A percentile compares a stretch with the other conserved stretches of the same genome.
Evolutionary conservation across 2,329 filamentous ascomycete species (phyloP).

Genomic region (Tolypocladium guangdongense): DNA sequence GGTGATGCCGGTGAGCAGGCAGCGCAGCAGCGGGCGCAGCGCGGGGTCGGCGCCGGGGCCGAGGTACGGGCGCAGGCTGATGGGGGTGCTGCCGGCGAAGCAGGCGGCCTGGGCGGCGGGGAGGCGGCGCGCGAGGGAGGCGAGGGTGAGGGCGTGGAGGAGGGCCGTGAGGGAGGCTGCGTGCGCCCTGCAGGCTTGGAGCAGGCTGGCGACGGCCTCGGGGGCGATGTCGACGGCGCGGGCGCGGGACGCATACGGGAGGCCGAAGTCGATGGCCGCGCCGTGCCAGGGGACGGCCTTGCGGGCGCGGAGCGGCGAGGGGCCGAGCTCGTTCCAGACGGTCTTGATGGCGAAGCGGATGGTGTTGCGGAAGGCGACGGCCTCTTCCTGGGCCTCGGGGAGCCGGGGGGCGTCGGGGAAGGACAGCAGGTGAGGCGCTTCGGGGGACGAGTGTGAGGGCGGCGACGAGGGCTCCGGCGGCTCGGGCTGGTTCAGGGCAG

Average conservation of each 20-base stretch:
- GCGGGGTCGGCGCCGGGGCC: conserved; percentile 13
- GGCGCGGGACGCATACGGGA: conserved; percentile 24
- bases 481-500: conserved; percentile 23
- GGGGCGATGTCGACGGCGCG: conserved; percentile 24
- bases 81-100: conserved; percentile 30
- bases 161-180: conserved; percentile 36
- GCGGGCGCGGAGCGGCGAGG: conserved; percentile 22
- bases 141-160: conserved; percentile 32
- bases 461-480: not conserved
- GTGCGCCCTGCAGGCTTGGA: conserved; percentile 28
- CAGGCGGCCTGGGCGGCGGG: conserved; percentile 17
- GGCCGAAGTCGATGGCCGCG: conserved; percentile 19
- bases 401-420: conserved; percentile 21
- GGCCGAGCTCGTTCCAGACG: conserved; percentile 29
- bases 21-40: conserved; percentile 19
- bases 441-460: not conserved
- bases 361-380: conserved; percentile 28
- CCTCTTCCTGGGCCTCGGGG: conserved; percentile 27
- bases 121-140: conserved; percentile 27
- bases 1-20: conserved; percentile 25
- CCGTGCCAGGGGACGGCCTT: conserved; percentile 27
- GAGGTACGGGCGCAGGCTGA: conserved; percentile 31
- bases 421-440: conserved; percentile 14
- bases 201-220: conserved; percentile 16
- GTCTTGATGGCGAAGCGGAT: conserved; percentile 27